Conservation (phyloP, 1,284 basidiomycete species). For the Schizophyllum commune region DNA sequence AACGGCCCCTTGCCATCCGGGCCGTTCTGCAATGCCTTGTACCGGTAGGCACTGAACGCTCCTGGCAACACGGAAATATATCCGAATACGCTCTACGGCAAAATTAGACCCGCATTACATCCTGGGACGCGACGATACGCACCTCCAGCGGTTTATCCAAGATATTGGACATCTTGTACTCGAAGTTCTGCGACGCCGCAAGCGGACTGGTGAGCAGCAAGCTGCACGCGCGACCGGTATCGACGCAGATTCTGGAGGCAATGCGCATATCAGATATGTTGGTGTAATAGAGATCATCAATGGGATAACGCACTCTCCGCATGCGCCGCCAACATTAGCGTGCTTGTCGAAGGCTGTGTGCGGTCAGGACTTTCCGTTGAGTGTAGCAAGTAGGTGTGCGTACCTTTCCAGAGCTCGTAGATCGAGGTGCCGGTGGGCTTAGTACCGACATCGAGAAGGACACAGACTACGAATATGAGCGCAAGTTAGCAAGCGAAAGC, state of each 20-base stretch:
- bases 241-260: conserved; percentile 66
- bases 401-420: conserved; percentile 92
- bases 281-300: neutral
- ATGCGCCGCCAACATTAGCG: conserved; percentile 87
- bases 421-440: conserved; percentile 91
- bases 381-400: conserved; percentile 13
- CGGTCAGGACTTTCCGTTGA: neutral
- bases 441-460: conserved; percentile 89
- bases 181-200: conserved; percentile 88
- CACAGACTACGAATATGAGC: conserved; percentile 47
- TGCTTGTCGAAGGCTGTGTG: conserved; percentile 80
- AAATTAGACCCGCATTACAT: conserved; percentile 1
- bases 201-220: conserved; percentile 81
- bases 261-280: neutral
- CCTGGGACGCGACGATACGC: conserved; percentile 8
- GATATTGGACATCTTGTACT: conserved; percentile 92
- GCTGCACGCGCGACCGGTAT: conserved; percentile 72
- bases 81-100: conserved; percentile 71
- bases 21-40: conserved; percentile 77
- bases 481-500: conserved; percentile 1
- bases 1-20: conserved; percentile 81
- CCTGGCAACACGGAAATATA: conserved; percentile 88
- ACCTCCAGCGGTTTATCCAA: conserved; percentile 89
- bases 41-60: conserved; percentile 90
- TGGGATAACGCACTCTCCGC: conserved; percentile 67